Base-by-base conservation (phyloP, 768 basidiomycete genomes). In the Kwoniella pini region DNA sequence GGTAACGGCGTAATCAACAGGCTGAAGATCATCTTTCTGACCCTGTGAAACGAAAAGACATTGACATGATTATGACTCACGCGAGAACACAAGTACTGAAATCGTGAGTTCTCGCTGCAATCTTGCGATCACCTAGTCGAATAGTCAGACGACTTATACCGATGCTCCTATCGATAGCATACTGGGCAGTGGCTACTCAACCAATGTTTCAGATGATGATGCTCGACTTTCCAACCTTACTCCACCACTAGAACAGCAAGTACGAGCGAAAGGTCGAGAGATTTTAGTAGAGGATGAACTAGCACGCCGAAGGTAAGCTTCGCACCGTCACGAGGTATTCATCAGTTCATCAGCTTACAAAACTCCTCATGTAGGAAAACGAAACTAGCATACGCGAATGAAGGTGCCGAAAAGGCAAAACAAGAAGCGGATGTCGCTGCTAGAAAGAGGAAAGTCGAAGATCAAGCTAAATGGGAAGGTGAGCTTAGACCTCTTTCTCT, bases 51-150 rank as follows among this genome's bases (percentile, higher is more conserved):
- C 64, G 77, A 42, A 61, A 60, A 53, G 77, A 78, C 57, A 74
- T 78, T 66, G 77, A 78, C 68, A 69, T 66, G 40, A 72, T 78
- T 51, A 76, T 78, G 75, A 65, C 57, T 24, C 75, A 76, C 53
- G 62, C 73, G 30, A 63, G 75, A 44, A 68, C 65, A n/a, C 48
- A 67, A 40, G 68, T 78, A 38, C 67, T 78, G 59, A 76, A 72
- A 64, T 57, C 68, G 75, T 70, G 27, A 48, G 50, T 57, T 7
- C 33, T 7, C 33, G 33, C 15, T 15, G 7, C 33, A 36, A 7
- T 15, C 33, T 15, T 15, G 33, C 22, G 15, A 11, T 22, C 33
- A 44, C 7, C 33, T 15, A 36, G 33, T 36, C n/a, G n/a, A n/a
- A n/a, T n/a, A n/a, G n/a, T 1, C 38, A 15, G 7, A 22, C 30